Conservation (phyloP, 768 basidiomycete species). For the Neoboletus subvelutipes region DNA sequence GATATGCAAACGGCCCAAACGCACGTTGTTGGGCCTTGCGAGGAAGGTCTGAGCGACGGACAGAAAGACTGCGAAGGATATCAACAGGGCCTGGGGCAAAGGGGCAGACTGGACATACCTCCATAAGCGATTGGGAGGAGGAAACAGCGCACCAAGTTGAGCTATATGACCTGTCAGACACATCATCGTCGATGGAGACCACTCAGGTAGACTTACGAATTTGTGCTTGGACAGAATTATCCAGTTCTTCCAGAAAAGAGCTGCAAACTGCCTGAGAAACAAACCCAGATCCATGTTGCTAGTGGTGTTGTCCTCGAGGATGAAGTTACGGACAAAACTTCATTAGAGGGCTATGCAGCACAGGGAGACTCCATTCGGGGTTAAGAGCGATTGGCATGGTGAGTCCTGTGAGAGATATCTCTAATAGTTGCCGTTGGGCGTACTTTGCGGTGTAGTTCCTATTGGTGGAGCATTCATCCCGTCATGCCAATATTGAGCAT, state of each 20-base stretch:
- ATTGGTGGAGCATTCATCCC: background rate
- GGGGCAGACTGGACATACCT: slow-evolving; percentile 7
- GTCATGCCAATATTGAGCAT: background rate
- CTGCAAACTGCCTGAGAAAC: slow-evolving; percentile 61
- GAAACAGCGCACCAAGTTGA: slow-evolving; percentile 62
- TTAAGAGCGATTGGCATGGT: background rate
- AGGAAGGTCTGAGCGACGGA: slow-evolving; percentile 63
- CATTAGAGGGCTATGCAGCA: background rate
- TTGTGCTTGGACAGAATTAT: slow-evolving; percentile 67
- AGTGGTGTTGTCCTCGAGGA: background rate
- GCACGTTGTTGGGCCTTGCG: slow-evolving; percentile 55
- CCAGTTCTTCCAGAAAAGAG: slow-evolving; percentile 72
- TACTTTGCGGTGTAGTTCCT: background rate
- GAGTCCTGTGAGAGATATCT: background rate
- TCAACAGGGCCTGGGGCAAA: background rate
- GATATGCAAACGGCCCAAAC: slow-evolving; percentile 16
- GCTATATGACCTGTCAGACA: slow-evolving; percentile 32
- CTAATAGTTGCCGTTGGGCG: background rate
- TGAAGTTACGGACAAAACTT: background rate
- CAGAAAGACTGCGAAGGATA: slow-evolving; percentile 45
- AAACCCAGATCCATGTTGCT: slow-evolving; percentile 29
- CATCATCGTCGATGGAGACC: background rate
- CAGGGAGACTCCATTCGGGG: background rate
- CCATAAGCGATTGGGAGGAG: slow-evolving; percentile 65
- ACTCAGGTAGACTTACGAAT: slow-evolving; percentile 43